Evolutionary conservation across 305 asterid genomes (phyloP).

Genomic region (Rubia tinctorum): DNA sequence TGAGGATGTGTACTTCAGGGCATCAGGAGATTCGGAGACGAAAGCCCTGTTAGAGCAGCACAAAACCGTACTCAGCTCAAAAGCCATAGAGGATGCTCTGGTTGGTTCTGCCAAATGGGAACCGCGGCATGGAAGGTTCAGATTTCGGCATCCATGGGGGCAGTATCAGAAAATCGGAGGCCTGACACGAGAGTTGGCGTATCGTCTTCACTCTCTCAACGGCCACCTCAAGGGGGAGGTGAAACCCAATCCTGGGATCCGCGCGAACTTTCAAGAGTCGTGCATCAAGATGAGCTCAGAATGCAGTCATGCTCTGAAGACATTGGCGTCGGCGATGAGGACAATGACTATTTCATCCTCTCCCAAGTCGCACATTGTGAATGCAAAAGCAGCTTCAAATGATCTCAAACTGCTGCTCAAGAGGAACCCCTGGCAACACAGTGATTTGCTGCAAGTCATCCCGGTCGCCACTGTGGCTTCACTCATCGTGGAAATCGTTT

Average conservation of each 20-base stretch:
- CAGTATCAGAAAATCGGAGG: conserved; percentile 39
- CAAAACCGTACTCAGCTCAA: conserved; percentile 31
- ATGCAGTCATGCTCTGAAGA: conserved; percentile 34
- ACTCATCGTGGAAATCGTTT: conserved; percentile 40
- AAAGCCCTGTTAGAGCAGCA: conserved; percentile 26
- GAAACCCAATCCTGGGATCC: conserved; percentile 28
- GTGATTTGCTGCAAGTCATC: conserved; percentile 22
- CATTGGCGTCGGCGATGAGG: conserved; percentile 29
- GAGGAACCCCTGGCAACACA: conserved; percentile 26
- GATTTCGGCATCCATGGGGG: conserved; percentile 45
- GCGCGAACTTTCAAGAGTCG: conserved; percentile 29
- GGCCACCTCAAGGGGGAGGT: conserved; percentile 26
- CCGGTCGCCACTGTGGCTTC: conserved; percentile 41
- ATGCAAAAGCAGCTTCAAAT: conserved; percentile 34
- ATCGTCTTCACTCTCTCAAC: conserved; percentile 34
- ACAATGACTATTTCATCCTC: conserved; percentile 30
- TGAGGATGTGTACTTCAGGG: conserved; percentile 45
- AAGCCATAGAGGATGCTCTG: conserved; percentile 35
- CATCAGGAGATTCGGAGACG: conserved; percentile 11
- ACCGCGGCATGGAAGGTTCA: conserved; percentile 44
- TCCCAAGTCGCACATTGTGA: conserved; percentile 25
- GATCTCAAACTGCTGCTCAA: conserved; percentile 30
- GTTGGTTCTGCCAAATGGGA: conserved; percentile 52
- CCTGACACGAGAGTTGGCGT: conserved; percentile 29
- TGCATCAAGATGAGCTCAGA: conserved; percentile 39